These are phyloP conservation scores for Canna indica DNA, from an alignment of 176 grass and related monocot genomes.

Conservation along the genomic window DNA sequence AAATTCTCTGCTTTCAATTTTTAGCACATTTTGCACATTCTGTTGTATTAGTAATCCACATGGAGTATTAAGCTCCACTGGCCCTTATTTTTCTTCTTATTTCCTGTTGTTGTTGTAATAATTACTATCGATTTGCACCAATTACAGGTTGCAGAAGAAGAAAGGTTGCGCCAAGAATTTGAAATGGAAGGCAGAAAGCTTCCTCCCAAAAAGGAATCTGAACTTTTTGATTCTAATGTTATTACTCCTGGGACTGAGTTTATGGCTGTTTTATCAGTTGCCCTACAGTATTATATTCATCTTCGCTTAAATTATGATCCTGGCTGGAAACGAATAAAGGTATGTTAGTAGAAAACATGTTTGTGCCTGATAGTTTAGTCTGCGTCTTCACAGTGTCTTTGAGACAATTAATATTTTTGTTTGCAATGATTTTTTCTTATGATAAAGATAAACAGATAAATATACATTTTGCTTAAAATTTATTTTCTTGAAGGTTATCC, in stretches of 20 bases:
- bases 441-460: background rate
- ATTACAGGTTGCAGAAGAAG: constrained; percentile 80
- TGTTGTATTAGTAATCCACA: background rate
- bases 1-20: background rate
- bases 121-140: too few species aligned
- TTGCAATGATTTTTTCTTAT: background rate
- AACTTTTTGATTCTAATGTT: constrained; percentile 92
- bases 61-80: background rate
- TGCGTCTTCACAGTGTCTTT: background rate
- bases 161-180: constrained; percentile 77
- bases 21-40: background rate
- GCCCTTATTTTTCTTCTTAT: constrained; percentile 1
- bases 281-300: constrained; percentile 97
- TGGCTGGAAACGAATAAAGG: constrained; percentile 97
- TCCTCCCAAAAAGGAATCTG: constrained; percentile 78
- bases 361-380: background rate
- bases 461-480: constrained; percentile 30
- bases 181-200: constrained; percentile 95
- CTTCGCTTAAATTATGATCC: constrained; percentile 93
- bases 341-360: constrained; percentile 19
- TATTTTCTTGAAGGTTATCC: constrained; percentile 83
- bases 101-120: too few species aligned
- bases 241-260: constrained; percentile 97
- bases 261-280: constrained; percentile 89
- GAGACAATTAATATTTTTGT: background rate